Evolutionary conservation across 2,329 filamentous ascomycete genomes (phyloP), one percentile per base, ranked within the genome.

Genomic region (Colletotrichum gigasporum): DNA sequence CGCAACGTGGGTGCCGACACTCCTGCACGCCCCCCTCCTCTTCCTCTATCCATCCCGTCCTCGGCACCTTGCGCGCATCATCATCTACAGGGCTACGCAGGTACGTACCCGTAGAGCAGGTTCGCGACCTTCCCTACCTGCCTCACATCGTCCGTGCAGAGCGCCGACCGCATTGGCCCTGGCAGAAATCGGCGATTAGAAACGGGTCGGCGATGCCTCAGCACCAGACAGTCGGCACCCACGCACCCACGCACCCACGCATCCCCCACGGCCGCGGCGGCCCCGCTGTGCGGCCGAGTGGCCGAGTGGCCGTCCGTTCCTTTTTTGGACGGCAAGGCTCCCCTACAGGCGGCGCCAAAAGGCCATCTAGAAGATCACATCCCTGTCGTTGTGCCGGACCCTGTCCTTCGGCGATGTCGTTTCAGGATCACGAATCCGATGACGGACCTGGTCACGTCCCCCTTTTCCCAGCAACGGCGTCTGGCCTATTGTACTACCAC

Each of bases 141-240:
- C 34, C 11, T 9, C 12, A 7, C 32, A 30, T 12, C 14, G 20
- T n/a, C 22, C 16, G 24, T 20, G 10, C 20, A 37, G 42, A n/a
- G n/a, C n/a, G 52, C 59, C 42, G 59, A 24, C 44, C 34, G 39
- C 24, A 11, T 44, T 28, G 37, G 18, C 18, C 18, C n/a, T n/a
- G n/a, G n/a, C n/a, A n/a, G n/a, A n/a, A 35, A 48, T 60, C 48
- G 55, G 47, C 45, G 60, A 59, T 45, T 34, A n/a, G n/a, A n/a
- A n/a, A n/a, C n/a, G n/a, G n/a, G n/a, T n/a, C n/a, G n/a, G n/a
- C n/a, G n/a, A n/a, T n/a, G n/a, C n/a, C n/a, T n/a, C n/a, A n/a
- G n/a, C n/a, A n/a, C n/a, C n/a, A n/a, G n/a, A n/a, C n/a, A n/a
- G n/a, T n/a, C 16, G 32, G 24, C 51, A 42, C 51, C 5, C n/a